Percentiles rank a stretch among this genome's conserved stretches.
These are phyloP conservation scores for Gnomoniopsis smithogilvyi DNA, from an alignment of 2,329 filamentous ascomycete species.

Conservation along the genomic window DNA sequence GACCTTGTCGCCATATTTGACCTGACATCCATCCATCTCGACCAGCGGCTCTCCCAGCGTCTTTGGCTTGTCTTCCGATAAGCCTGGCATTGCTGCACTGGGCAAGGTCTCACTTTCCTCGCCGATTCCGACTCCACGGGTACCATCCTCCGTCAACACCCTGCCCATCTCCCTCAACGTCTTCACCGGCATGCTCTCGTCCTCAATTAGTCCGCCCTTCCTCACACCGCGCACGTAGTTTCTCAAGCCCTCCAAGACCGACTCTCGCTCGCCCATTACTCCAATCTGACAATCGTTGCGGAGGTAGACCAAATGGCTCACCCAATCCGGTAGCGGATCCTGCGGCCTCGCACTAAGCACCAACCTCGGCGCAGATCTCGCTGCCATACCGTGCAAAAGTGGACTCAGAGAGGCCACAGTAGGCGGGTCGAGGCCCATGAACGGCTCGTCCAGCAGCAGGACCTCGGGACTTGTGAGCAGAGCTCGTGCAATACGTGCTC, in stretches of 20 bases:
- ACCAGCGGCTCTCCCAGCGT: constrained; percentile 66
- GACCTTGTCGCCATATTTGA: constrained; percentile 74
- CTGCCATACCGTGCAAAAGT: constrained; percentile 66
- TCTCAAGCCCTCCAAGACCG: constrained; percentile 54
- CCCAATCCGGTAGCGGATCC: constrained; percentile 85
- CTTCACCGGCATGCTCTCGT: constrained; percentile 45
- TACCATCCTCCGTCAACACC: constrained; percentile 37
- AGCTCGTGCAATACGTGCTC: constrained; percentile 84
- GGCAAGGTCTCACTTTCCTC: constrained; percentile 23
- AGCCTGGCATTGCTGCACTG: constrained; percentile 1
- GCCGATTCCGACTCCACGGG: constrained; percentile 34
- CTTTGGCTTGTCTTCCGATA: not conserved
- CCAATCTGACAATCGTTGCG: constrained; percentile 64
- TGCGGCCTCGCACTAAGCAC: constrained; percentile 79
- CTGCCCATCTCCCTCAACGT: constrained; percentile 49
- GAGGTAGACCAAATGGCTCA: constrained; percentile 77
- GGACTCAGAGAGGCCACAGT: constrained; percentile 70
- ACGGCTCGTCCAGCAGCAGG: constrained; percentile 86
- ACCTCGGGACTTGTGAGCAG: constrained; percentile 76
- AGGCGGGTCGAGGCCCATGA: constrained; percentile 91
- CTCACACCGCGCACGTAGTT: constrained; percentile 46
- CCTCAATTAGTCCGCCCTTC: constrained; percentile 40
- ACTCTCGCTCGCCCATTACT: constrained; percentile 61
- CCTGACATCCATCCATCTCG: constrained; percentile 81
- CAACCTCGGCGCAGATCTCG: constrained; percentile 64